These are phyloP conservation scores for Backusella tuberculispora DNA, from an alignment of 192 early-diverging fungal genomes.

Conservation along the genomic window DNA sequence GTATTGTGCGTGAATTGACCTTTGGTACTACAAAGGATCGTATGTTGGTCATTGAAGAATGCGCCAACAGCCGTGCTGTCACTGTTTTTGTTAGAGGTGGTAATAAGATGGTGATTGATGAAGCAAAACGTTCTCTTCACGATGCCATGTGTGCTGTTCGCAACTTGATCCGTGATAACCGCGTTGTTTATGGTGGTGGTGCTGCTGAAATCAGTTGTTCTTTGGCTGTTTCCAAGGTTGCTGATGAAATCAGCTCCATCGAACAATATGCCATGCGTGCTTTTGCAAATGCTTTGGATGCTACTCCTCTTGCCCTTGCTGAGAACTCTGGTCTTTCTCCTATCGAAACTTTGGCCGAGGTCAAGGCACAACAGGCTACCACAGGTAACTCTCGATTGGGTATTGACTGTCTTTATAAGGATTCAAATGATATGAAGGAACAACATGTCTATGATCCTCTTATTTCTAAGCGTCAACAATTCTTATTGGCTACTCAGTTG, in stretches of 20 bases:
- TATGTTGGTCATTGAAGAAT: conserved; percentile 99
- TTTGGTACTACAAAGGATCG: conserved; percentile 99
- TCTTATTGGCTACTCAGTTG: conserved; percentile 22
- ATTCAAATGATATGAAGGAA: conserved; percentile 95
- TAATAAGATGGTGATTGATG: conserved; percentile 99
- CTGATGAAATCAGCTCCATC: conserved; percentile 66
- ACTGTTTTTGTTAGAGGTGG: conserved; percentile 88
- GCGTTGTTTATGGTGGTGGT: conserved; percentile 99
- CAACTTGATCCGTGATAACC: conserved; percentile 95
- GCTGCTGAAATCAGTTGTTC: conserved; percentile 97
- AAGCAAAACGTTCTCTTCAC: conserved; percentile 96
- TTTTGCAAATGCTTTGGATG: conserved; percentile 96
- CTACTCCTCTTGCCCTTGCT: conserved; percentile 73
- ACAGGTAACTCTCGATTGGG: conserved; percentile 88
- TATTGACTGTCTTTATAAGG: conserved; percentile 94
- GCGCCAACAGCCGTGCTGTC: conserved; percentile 74
- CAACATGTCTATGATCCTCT: conserved; percentile 97
- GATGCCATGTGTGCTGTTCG: conserved; percentile 99
- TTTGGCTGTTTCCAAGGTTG: conserved; percentile 92
- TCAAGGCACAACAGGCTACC: conserved; percentile 93
- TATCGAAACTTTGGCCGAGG: conserved; percentile 94
- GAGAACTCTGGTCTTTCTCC: conserved; percentile 97
- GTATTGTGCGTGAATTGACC: conserved; percentile 90
- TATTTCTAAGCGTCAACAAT: conserved; percentile 98
- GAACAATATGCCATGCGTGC: conserved; percentile 99